Evolutionary conservation across 2,329 filamentous ascomycete species (phyloP), one percentile per base, ranked within the genome.

Genomic region (Akanthomyces uredinophilus): DNA sequence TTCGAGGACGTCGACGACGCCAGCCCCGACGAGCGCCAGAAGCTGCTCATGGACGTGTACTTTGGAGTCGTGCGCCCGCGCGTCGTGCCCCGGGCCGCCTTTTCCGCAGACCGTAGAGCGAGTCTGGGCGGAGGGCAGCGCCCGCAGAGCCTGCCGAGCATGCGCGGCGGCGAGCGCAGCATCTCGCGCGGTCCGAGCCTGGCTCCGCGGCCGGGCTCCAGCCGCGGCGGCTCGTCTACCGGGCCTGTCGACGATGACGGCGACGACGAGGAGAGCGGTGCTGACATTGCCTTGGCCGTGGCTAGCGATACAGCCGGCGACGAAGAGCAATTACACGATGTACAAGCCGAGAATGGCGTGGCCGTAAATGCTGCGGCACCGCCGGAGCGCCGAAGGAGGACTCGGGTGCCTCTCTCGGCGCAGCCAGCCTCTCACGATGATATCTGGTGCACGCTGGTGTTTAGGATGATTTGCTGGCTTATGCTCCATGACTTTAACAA

Each of bases 401-500:
- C 73, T 49, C 73, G 75, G 1, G 27, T 57, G 10, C 56, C 66
- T 13, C 65, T 74, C 43, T 66, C 68, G 10, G 60, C 67, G 2
- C 63, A 70, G 55, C 60, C 64, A 5, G 70, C 69, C 14, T 69
- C 69, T n/a, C 70, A 74, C 49, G 74, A 77, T 49, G 74, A 78
- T 8, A 77, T 83, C n/a, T 85, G 82, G 82, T 81, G 80, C 65
- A 79, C 78, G 8, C 71, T 85, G 20, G 75, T 84, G 4, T 82
- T 85, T 64, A 73, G 82, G 29, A 85, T 85, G 83, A 74, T 85
- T 27, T 84, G 82, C 68, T 85, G 82, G 83, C 70, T 85, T 58
- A 75, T 81, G 71, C 70, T 85, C 64, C 82, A 86, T 66, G 81
- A 85, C 66, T 85, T 85, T 58, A 74, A 83, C 68, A 81, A 80